A percentile compares a stretch with the other conserved stretches of the same genome.
phyloP scores from a whole-genome alignment of 2,329 filamentous ascomycete genomes.

The Diaporthe velutina region DNA sequence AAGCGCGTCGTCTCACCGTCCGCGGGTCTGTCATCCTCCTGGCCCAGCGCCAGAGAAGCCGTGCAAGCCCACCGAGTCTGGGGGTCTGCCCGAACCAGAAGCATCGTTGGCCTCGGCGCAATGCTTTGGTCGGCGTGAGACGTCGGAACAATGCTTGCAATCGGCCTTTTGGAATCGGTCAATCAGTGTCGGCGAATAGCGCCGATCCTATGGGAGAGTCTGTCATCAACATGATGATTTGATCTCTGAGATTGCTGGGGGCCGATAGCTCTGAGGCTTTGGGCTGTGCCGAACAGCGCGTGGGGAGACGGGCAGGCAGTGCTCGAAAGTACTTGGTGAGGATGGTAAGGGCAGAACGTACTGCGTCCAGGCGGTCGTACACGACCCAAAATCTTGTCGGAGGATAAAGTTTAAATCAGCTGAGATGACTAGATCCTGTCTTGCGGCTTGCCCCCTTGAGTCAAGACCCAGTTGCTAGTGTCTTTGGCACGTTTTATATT shows the following conservation, averaged over 20 bases:
- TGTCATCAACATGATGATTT: not conserved
- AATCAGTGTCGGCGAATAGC: not conserved
- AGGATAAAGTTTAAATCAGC: constrained; percentile 36
- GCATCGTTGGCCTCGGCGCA: constrained; percentile 8
- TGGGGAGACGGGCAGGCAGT: not conserved
- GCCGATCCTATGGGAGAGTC: not conserved
- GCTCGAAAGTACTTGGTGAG: constrained; percentile 12
- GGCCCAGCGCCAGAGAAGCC: not conserved
- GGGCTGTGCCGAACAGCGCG: not conserved
- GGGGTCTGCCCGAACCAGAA: constrained; percentile 41
- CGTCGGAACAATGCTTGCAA: not conserved
- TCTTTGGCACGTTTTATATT: constrained; percentile 30
- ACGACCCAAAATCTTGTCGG: constrained; percentile 36
- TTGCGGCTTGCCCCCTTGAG: constrained; percentile 30
- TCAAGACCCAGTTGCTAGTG: constrained; percentile 31
- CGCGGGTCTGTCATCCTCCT: not conserved
- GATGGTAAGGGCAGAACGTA: constrained; percentile 25
- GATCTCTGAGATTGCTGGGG: not conserved
- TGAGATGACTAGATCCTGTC: constrained; percentile 34
- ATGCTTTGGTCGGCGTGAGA: constrained; percentile 9
- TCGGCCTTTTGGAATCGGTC: not conserved
- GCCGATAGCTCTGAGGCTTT: not conserved
- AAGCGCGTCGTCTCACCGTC: constrained; percentile 46
- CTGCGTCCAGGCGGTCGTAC: constrained; percentile 20
- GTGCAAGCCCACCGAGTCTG: constrained; percentile 36